A percentile compares a stretch with the other conserved stretches of the same genome.
Evolutionary conservation across 495 filamentous ascomycete species (phyloP).

Genomic region (Talaromyces stipitatus): DNA sequence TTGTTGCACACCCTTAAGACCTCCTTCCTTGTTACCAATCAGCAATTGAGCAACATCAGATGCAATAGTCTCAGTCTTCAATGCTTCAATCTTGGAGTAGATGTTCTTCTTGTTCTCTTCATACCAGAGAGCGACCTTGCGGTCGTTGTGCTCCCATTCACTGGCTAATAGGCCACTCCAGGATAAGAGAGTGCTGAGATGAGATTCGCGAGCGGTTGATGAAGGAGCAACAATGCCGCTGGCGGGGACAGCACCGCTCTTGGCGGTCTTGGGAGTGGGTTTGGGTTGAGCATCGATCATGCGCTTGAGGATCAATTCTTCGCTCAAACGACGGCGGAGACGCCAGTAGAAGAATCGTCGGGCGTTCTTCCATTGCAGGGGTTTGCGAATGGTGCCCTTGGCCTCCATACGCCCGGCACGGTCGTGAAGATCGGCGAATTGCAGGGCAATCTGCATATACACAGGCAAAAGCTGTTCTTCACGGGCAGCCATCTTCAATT

Average conservation of each 20-base stretch:
- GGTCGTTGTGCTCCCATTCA: conserved; percentile 66
- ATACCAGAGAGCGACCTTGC: conserved; percentile 87
- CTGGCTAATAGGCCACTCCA: conserved; percentile 64
- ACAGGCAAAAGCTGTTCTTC: conserved; percentile 86
- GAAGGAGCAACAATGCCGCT: conserved; percentile 15
- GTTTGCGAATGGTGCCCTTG: conserved; percentile 83
- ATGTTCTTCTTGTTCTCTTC: conserved; percentile 88
- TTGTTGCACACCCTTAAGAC: conserved; percentile 80
- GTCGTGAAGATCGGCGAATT: conserved; percentile 96
- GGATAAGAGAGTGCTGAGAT: conserved; percentile 62
- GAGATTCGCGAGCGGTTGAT: conserved; percentile 43
- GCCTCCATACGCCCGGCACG: conserved; percentile 96
- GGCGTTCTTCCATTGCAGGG: conserved; percentile 79
- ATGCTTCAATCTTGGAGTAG: conserved; percentile 64
- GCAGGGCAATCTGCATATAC: conserved; percentile 85
- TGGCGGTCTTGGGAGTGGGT: conserved; percentile 20
- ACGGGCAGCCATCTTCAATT: conserved; percentile 77
- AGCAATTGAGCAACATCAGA: conserved; percentile 72
- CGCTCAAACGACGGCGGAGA: conserved; percentile 90
- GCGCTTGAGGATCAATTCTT: conserved; percentile 89
- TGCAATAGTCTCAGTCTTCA: conserved; percentile 71
- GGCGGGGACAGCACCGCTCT: conserved; percentile 26
- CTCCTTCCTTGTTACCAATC: conserved; percentile 64
- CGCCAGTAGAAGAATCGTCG: conserved; percentile 99
- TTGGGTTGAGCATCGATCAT: conserved; percentile 52